Evolutionary conservation across 225 moss, liverwort and hornwort species (phyloP), one percentile per base, ranked within the genome.

Genomic region (Polytrichum formosum): DNA sequence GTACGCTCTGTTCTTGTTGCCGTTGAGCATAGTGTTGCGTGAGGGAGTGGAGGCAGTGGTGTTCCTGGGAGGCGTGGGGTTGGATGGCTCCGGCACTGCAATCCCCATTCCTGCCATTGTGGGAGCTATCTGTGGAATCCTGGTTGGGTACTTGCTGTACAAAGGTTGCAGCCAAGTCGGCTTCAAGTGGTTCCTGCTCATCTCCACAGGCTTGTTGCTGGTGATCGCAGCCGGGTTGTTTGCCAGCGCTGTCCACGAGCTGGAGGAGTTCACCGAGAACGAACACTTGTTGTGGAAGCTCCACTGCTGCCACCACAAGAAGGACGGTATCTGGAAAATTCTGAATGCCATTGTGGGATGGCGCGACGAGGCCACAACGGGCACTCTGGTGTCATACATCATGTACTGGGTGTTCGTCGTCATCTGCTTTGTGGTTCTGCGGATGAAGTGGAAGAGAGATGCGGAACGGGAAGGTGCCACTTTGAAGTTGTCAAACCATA

Each of bases 361-460:
- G 90, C 78, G 81, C 5, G 81, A 90, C 0, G 87, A 90, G 73
- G 90, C 85, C 18, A 87, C 80, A 1, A 80, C 85, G 9, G 90
- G 90, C 6, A 90, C 92, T 0, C 66, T 90, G 20, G 69, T 69
- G 4, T 62, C 80, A 28, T 90, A 92, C 80, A 68, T 92, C 33
- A 2, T 5, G 5, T 92, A 90, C 77, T 92, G 90, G 85, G 80
- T 69, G 26, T 87, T 92, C 35, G 69, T 92, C 0, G 26, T 26
- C 0, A 61, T 9, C 0, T 26, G 68, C 7, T 73, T 71, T 28
- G 5, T 71, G 25, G 0, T 61, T 20, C 68, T 88, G 19, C 74
- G 71, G 6, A 20, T 75, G 0, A 85, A 85, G 68, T 82, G 88
- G 85, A 77, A 71, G 22, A 69, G 71, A 17, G 85, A 82, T 17